Evolutionary conservation across 306 rosid genomes (phyloP), one percentile per base, ranked within the genome.

Genomic region (Vigna nakashimae): DNA sequence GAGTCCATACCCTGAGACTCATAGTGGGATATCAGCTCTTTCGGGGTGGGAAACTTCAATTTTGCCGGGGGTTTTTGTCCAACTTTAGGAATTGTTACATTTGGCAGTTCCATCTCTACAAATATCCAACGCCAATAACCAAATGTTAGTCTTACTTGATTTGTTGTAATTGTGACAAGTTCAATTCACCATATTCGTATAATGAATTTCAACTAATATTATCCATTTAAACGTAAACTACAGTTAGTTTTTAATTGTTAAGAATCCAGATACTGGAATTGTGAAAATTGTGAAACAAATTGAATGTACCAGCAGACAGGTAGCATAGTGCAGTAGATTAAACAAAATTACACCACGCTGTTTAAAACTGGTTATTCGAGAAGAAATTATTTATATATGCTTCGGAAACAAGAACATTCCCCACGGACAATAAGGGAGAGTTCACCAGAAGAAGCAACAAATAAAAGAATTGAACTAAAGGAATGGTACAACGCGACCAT

Each of bases 371-470:
- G 93, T 55, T 34, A 76, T 58, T 69, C 28, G 1, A 38, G 5
- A 57, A 2, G 26, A 7, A 68, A 82, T 46, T 22, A 45, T 65
- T 74, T 9, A 65, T 91, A 48, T 91, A 91, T 87, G 96, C 97
- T 90, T 85, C 95, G 92, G 96, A 91, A 93, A 91, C 96, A 30
- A 49, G 97, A 91, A 90, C 95, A 82, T 71, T 90, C 78, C 88
- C 75, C 85, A 91, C 53, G 4, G 16, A 18, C 13, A 66, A 50
- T 50, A 65, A 40, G 82, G 65, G 86, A 82, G 90, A 65, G 84
- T 86, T 87, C 96, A 90, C 97, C 94, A 90, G 82, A 79, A 40
- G 93, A 93, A 93, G 98, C 98, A 93, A 91, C 93, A 0, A 0
- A 40, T 46, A 45, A 18, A 4, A 7, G 30, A 62, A 14, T 4